Conservation (phyloP, 352 stramenopile genomes). For the Globisporangium orthogonon region DNA sequence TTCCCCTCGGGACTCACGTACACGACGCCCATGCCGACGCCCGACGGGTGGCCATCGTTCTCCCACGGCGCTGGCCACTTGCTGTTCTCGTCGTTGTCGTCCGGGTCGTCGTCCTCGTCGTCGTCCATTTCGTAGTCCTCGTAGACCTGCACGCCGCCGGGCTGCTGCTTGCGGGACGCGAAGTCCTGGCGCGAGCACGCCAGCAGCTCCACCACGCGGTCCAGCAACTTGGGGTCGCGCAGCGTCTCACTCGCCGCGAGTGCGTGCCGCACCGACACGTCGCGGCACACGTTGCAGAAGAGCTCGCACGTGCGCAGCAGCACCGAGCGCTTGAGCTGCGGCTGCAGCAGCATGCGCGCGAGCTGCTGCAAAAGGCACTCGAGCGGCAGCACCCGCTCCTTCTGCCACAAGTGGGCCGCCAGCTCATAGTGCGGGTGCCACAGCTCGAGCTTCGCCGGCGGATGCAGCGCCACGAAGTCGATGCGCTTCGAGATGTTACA, state of each 20-base stretch:
- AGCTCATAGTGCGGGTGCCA: conserved; percentile 62
- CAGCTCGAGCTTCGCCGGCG: conserved; percentile 38
- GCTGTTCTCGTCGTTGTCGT: conserved; percentile 40
- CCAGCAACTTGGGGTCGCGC: conserved; percentile 33
- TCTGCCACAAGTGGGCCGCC: conserved; percentile 51
- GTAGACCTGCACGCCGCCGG: conserved; percentile 25
- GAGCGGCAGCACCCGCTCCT: conserved; percentile 46
- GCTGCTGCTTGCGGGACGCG: conserved; percentile 18
- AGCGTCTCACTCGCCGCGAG: conserved; percentile 40
- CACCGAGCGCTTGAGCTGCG: conserved; percentile 38
- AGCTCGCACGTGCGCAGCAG: conserved; percentile 58
- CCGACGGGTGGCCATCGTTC: conserved; percentile 56
- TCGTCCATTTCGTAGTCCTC: conserved; percentile 40
- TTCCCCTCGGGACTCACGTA: conserved; percentile 67
- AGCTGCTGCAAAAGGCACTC: conserved; percentile 60
- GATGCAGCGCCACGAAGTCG: conserved; percentile 61
- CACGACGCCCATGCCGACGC: conserved; percentile 71
- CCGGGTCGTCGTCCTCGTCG: conserved; percentile 40
- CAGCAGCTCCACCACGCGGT: conserved; percentile 45
- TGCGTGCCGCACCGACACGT: conserved; percentile 35
- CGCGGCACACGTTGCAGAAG: conserved; percentile 49
- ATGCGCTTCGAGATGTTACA: conserved; percentile 66
- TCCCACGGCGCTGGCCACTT: conserved; percentile 75
- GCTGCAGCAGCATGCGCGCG: conserved; percentile 27
- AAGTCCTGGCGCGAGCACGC: conserved; percentile 53